Conservation (phyloP, 768 basidiomycete species). For the Naganishia vishniacii region DNA sequence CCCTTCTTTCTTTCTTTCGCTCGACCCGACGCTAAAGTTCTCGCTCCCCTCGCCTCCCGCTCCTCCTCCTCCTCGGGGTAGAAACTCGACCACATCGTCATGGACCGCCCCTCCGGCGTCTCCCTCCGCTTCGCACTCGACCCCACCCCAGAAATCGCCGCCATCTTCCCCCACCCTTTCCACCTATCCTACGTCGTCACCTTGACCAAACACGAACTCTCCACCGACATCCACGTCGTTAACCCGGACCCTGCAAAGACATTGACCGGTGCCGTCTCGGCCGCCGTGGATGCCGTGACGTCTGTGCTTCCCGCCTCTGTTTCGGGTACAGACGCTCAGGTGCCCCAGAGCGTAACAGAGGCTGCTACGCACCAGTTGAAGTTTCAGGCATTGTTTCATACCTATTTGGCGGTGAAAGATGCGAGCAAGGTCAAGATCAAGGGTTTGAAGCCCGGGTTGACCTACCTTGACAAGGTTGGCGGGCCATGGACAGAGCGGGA, state of each 20-base stretch:
- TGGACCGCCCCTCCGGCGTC: constrained; percentile 66
- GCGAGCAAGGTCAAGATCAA: constrained; percentile 59
- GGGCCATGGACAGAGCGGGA: constrained; percentile 52
- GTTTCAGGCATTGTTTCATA: constrained; percentile 92
- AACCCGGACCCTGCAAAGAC: constrained; percentile 58
- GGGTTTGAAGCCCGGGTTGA: constrained; percentile 60
- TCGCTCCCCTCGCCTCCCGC: no score
- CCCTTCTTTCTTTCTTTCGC: background rate
- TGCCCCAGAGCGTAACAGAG: background rate
- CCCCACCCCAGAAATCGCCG: constrained; percentile 58
- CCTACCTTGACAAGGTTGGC: constrained; percentile 68
- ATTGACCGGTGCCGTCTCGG: constrained; percentile 13
- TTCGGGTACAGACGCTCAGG: background rate
- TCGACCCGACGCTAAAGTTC: no score
- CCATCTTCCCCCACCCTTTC: constrained; percentile 63
- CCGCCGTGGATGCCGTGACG: constrained; percentile 20
- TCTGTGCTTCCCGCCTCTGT: constrained; percentile 13
- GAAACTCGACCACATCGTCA: constrained; percentile 58
- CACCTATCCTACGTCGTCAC: constrained; percentile 74
- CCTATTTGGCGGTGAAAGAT: constrained; percentile 64
- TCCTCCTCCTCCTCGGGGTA: background rate
- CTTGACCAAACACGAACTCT: constrained; percentile 65
- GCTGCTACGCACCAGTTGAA: constrained; percentile 51
- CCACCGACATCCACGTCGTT: constrained; percentile 70
- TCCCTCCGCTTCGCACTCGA: constrained; percentile 73